phyloP scores from a whole-genome alignment of 345 rosid species.

The Isatis tinctoria region DNA sequence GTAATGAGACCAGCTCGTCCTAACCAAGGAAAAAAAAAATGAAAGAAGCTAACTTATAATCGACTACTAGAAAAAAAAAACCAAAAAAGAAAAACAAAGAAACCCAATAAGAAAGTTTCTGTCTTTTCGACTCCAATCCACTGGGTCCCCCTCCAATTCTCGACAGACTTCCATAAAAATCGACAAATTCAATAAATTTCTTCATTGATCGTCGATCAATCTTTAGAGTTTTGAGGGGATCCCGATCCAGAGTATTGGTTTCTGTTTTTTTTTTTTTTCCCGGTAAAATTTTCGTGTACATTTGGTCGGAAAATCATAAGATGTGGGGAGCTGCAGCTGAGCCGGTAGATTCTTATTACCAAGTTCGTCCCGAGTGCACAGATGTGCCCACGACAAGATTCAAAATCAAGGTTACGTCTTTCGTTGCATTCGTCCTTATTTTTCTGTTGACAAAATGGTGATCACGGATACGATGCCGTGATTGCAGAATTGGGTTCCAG shows the following conservation, averaged over 20 bases:
- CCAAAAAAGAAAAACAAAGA: no score
- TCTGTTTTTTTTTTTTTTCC: background rate
- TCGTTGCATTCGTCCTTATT: background rate
- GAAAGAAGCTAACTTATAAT: background rate
- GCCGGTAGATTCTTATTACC: constrained; percentile 79
- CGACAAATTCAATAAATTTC: background rate
- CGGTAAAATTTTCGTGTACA: background rate
- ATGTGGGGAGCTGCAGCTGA: constrained; percentile 69
- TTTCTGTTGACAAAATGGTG: background rate
- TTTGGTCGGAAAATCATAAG: constrained; percentile 8
- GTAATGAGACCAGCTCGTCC: background rate
- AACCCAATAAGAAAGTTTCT: constrained; percentile 4
- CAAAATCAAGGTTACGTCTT: constrained; percentile 72
- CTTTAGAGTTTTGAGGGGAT: constrained; percentile 23
- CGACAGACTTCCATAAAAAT: background rate
- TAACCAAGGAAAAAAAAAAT: background rate
- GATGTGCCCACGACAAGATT: constrained; percentile 85
- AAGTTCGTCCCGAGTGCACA: constrained; percentile 84
- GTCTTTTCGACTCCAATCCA: constrained; percentile 13
- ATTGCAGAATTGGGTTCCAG: background rate
- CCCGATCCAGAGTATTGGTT: constrained; percentile 1
- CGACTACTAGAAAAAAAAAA: background rate
- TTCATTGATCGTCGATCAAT: constrained; percentile 14
- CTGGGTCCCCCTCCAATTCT: constrained; percentile 25
- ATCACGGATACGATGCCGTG: background rate